Conservation (phyloP, 192 early-diverging fungal species). For the Tieghemiomyces parasiticus region DNA sequence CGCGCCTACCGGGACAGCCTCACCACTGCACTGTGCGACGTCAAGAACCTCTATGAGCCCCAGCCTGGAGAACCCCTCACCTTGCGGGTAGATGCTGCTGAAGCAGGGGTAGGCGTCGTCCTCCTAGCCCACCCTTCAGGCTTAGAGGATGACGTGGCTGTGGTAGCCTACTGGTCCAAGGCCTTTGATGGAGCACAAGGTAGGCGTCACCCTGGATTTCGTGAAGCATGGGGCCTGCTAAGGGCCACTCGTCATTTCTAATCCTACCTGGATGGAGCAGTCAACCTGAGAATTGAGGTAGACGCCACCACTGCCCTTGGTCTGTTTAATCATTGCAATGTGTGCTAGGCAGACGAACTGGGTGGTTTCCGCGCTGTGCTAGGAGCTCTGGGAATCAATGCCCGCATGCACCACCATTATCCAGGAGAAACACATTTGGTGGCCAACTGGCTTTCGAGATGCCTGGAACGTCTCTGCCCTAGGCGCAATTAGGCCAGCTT, state of each 20-base stretch:
- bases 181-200: slow-evolving; percentile 14
- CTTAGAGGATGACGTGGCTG: slow-evolving; percentile 5
- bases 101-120: slow-evolving; percentile 14
- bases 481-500: neutral
- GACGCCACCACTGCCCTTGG: slow-evolving; percentile 13
- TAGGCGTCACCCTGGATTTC: slow-evolving; percentile 11
- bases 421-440: neutral
- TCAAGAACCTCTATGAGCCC: slow-evolving; percentile 12
- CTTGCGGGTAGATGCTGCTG: slow-evolving; percentile 13
- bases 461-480: neutral
- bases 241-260: slow-evolving; percentile 16
- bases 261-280: slow-evolving; percentile 15
- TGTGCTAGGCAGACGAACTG: neutral
- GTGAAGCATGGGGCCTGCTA: slow-evolving; percentile 12
- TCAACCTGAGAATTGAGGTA: slow-evolving; percentile 16
- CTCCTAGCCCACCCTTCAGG: slow-evolving; percentile 11
- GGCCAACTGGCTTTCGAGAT: neutral
- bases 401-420: neutral
- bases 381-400: neutral
- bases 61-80: slow-evolving; percentile 14
- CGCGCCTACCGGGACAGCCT: neutral
- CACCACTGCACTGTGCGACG: slow-evolving; percentile 8
- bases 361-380: neutral
- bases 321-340: neutral
- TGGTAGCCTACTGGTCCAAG: slow-evolving; percentile 15